Percentiles rank a stretch among this genome's conserved stretches.
These are phyloP conservation scores for Chaetoceros muelleri DNA, from an alignment of 108 stramenopile genomes.

Conservation along the genomic window DNA sequence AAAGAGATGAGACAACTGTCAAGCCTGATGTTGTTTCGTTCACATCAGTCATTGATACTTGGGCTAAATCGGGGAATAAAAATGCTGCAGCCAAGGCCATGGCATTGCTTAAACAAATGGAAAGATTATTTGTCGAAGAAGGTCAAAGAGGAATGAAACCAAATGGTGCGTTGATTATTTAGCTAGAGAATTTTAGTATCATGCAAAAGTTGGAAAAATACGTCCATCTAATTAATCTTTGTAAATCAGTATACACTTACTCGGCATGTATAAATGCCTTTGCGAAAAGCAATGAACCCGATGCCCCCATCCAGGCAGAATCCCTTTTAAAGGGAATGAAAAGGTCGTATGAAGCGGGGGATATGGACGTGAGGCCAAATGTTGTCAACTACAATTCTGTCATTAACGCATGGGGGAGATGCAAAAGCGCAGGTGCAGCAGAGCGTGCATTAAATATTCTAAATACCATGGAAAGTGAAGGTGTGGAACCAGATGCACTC, in stretches of 20 bases:
- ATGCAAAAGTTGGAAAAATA: too few relatives aligned
- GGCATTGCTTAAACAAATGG: conserved; percentile 61
- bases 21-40: conserved; percentile 64
- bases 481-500: conserved; percentile 56
- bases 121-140: not conserved
- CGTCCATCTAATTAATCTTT: too few relatives aligned
- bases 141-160: not conserved
- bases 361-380: conserved; percentile 48
- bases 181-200: too few relatives aligned
- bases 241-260: conserved; percentile 20
- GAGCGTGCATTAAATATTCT: conserved; percentile 19
- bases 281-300: conserved; percentile 22
- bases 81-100: conserved; percentile 73
- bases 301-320: conserved; percentile 18
- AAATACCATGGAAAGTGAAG: conserved; percentile 26
- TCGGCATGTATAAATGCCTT: conserved; percentile 42
- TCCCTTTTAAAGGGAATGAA: conserved; percentile 28
- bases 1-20: conserved; percentile 24
- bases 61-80: conserved; percentile 65
- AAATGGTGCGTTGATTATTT: not conserved
- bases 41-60: conserved; percentile 45
- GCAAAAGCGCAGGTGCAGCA: conserved; percentile 10
- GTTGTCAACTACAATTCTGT: conserved; percentile 47
- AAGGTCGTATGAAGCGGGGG: conserved; percentile 33
- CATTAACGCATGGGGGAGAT: conserved; percentile 22